A percentile compares a stretch with the other conserved stretches of the same genome.
These are phyloP conservation scores for Globisporangium heterothallicum DNA, from an alignment of 352 stramenopile genomes.

Conservation along the genomic window DNA sequence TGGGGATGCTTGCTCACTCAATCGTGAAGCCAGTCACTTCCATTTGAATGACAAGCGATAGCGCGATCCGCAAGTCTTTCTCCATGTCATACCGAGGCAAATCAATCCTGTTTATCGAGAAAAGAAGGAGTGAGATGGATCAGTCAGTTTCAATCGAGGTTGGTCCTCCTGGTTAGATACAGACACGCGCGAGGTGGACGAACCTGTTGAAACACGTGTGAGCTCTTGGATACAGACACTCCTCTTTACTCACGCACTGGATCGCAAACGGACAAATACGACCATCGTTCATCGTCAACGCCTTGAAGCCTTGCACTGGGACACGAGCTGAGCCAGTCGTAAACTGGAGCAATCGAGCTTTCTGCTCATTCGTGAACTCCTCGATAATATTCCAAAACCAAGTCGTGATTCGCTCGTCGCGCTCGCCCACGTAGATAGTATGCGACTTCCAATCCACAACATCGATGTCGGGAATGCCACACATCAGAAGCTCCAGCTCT, in stretches of 20 bases:
- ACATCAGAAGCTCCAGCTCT: conserved; percentile 97
- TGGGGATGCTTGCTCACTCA: conserved; percentile 39
- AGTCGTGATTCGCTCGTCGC: conserved; percentile 85
- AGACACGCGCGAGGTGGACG: too few species aligned
- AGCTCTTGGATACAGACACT: conserved; percentile 77
- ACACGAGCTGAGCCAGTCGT: conserved; percentile 96
- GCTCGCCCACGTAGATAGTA: conserved; percentile 92
- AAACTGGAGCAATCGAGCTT: conserved; percentile 96
- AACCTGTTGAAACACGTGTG: conserved; percentile 87
- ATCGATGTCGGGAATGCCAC: conserved; percentile 97
- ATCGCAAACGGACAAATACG: conserved; percentile 85
- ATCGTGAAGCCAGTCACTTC: conserved; percentile 86
- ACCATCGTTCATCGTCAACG: conserved; percentile 84
- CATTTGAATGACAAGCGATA: conserved; percentile 85
- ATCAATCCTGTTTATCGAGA: conserved; percentile 45
- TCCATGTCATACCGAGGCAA: conserved; percentile 68
- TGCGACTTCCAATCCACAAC: conserved; percentile 94
- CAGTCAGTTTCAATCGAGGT: too few species aligned
- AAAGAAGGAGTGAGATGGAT: conserved; percentile 8
- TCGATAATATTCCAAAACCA: conserved; percentile 98
- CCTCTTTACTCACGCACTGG: conserved; percentile 73
- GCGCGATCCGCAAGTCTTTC: conserved; percentile 70
- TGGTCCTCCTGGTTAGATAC: too few species aligned
- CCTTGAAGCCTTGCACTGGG: conserved; percentile 83
- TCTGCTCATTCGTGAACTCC: conserved; percentile 92